phyloP scores from a whole-genome alignment of 2,329 filamentous ascomycete species.

The Aureobasidium vineae region DNA sequence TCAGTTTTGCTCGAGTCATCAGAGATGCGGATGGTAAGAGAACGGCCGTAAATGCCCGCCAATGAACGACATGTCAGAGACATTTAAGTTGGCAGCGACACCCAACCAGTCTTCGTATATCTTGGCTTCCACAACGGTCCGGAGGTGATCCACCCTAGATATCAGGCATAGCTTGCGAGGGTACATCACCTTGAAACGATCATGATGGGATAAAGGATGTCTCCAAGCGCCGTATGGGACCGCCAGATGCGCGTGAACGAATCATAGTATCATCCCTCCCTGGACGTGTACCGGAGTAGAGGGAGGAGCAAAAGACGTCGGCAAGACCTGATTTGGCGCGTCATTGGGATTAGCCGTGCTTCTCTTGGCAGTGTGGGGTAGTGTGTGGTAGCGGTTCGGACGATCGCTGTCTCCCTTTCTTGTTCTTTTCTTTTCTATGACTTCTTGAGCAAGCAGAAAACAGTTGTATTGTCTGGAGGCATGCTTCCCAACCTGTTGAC shows the following conservation, averaged over 20 bases:
- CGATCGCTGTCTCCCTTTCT: conserved; percentile 8
- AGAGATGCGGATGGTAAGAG: not conserved
- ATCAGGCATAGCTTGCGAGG: not conserved
- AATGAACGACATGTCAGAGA: conserved; percentile 16
- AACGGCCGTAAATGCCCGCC: conserved; percentile 24
- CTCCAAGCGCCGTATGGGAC: too few relatives aligned
- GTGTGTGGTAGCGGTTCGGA: not conserved
- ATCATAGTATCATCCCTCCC: not conserved
- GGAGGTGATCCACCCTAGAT: not conserved
- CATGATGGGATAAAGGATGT: too few relatives aligned
- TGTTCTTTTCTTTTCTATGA: not conserved
- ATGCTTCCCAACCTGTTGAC: not conserved
- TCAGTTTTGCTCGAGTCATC: conserved; percentile 15
- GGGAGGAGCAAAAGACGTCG: conserved; percentile 1
- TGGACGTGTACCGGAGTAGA: not conserved
- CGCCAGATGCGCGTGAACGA: not conserved
- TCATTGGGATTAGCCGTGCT: not conserved
- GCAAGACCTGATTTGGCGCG: conserved; percentile 1
- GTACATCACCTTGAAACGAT: not conserved
- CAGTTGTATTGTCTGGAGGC: not conserved
- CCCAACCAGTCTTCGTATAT: conserved; percentile 3
- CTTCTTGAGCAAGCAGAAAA: not conserved
- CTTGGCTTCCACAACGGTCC: conserved; percentile 15
- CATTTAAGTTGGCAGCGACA: conserved; percentile 23
- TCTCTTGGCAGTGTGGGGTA: conserved; percentile 23